Evolutionary conservation across 495 filamentous ascomycete genomes (phyloP).

Genomic region (Aspergillus funiculosus): DNA sequence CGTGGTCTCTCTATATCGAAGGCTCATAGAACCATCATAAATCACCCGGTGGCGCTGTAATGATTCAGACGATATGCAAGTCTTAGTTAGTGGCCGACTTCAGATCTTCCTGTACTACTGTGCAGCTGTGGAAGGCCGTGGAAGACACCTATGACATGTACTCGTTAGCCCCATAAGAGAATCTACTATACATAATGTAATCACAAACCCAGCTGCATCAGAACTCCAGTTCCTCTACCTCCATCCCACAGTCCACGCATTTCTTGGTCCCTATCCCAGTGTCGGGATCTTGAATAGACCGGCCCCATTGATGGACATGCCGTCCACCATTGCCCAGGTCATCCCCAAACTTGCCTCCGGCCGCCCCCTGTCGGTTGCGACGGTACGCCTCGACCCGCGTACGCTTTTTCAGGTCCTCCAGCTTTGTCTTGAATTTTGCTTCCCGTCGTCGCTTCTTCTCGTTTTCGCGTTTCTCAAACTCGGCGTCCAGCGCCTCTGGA

Average conservation of each 20-base stretch:
- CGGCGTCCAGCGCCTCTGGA: slow-evolving; percentile 74
- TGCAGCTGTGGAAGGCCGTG: too few relatives aligned
- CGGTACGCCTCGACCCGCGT: slow-evolving; percentile 89
- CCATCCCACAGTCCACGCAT: slow-evolving; percentile 88
- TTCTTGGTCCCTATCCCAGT: slow-evolving; percentile 74
- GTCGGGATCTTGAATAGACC: slow-evolving; percentile 68
- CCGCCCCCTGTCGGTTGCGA: slow-evolving; percentile 51
- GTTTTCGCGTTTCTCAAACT: slow-evolving; percentile 72
- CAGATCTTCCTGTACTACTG: too few relatives aligned
- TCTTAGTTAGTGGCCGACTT: too few relatives aligned
- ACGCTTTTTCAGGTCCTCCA: slow-evolving; percentile 85
- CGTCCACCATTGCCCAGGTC: slow-evolving; percentile 56
- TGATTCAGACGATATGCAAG: too few relatives aligned
- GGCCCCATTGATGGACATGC: slow-evolving; percentile 93
- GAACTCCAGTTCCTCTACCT: slow-evolving; percentile 92
- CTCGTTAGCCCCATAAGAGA: too few relatives aligned
- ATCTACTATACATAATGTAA: neutral
- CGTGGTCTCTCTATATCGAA: too few relatives aligned
- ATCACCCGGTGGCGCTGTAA: too few relatives aligned
- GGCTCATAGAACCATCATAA: too few relatives aligned
- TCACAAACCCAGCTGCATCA: too few relatives aligned
- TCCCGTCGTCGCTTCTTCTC: slow-evolving; percentile 88
- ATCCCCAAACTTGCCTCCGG: slow-evolving; percentile 69
- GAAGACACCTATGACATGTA: too few relatives aligned
- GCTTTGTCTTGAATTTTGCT: slow-evolving; percentile 80